Base-by-base conservation (phyloP, 2,329 filamentous ascomycete genomes). In the Daldinia sp. region DNA sequence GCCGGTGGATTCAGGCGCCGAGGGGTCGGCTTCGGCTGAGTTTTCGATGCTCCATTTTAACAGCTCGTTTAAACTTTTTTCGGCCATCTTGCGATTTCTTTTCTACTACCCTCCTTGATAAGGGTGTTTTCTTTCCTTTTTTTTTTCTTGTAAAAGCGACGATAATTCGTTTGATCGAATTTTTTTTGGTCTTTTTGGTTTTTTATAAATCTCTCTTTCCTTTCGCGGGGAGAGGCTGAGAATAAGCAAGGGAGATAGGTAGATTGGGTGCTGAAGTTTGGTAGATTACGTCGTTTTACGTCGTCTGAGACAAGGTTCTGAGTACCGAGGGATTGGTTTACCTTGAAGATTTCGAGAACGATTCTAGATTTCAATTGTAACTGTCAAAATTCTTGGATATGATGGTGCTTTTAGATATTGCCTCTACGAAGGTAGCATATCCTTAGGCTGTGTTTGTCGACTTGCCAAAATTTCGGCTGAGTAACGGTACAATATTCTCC, bases 21-120 rank as follows among this genome's bases (percentile, higher is more conserved):
- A 71, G 30, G 75, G 64, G 66, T 73, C 66, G 30, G 72, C 35
- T 25, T 64, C 50, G 2, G 69, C 59, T 17, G 80, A 77, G 75
- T 84, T 82, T 72, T 84, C 79, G 71, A 85, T 83, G 71, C 88
- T 84, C 92, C 92, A 95, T 84, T 91, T 90, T 63, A 95, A 87
- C 77, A 94, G 88, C 57, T 87, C 84, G 80, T 92, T 93, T 75
- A 94, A 83, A 68, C 84, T 77, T 61, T 82, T 77, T 84, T 87
- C 78, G 83, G 74, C 77, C 82, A 72, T 72, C 54, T 61, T 64
- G 15, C 23, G 4, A 49, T 54, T 39, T 53, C 39, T 55, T 29
- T 49, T 32, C 30, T 53, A 32, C 35, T n/a, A n/a, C n/a, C n/a
- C n/a, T n/a, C 17, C 27, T 63, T 32, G 27, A 30, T 32, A 9